Percentiles rank a stretch among this genome's conserved stretches.
These are phyloP conservation scores for Nicotiana sylvestris DNA, from an alignment of 257 asterid species.

Conservation along the genomic window DNA sequence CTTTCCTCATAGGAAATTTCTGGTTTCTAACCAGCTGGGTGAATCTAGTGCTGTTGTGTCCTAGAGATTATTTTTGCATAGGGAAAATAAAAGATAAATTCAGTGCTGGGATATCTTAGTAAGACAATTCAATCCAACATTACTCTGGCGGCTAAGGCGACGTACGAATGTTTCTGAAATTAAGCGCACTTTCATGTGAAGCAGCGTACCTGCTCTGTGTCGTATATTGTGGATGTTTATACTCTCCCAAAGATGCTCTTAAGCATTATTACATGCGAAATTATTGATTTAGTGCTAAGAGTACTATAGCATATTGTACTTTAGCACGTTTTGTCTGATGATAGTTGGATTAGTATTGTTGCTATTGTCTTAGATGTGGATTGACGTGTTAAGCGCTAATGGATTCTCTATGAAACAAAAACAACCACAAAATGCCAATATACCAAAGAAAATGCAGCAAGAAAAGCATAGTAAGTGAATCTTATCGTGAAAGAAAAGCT, in stretches of 20 bases:
- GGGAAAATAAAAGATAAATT: neutral
- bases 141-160: neutral
- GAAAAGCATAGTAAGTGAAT: slow-evolving; percentile 8
- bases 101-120: neutral
- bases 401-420: neutral
- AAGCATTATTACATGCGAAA: neutral
- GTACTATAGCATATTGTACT: neutral
- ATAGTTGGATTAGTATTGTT: neutral
- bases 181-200: neutral
- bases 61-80: neutral
- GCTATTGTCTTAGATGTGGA: neutral
- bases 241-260: neutral
- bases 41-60: neutral
- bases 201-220: neutral
- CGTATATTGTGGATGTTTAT: neutral
- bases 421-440: too few relatives aligned
- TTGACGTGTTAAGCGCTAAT: neutral
- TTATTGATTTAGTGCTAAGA: neutral
- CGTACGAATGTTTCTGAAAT: neutral
- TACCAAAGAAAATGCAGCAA: neutral
- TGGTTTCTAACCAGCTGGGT: neutral
- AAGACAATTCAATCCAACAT: neutral
- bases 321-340: neutral
- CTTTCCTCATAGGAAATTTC: neutral
- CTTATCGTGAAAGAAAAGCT: slow-evolving; percentile 15